These are phyloP conservation scores for Podila verticillata DNA, from an alignment of 192 early-diverging fungal species.

Conservation along the genomic window DNA sequence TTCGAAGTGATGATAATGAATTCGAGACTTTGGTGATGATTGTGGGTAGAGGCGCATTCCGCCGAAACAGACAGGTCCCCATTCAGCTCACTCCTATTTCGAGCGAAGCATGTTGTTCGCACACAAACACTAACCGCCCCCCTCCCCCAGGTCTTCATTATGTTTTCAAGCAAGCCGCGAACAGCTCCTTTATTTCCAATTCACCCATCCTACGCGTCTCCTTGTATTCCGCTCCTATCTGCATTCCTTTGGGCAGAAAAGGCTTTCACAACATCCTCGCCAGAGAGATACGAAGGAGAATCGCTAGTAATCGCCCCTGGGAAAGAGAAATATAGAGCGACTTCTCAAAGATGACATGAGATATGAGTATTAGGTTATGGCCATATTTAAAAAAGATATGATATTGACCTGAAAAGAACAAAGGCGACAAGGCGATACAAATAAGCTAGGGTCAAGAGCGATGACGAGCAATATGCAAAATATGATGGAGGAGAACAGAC, in stretches of 20 bases:
- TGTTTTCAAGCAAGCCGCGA: too few species aligned
- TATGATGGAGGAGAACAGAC: background rate
- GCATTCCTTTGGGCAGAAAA: background rate
- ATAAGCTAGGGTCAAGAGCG: background rate
- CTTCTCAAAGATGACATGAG: background rate
- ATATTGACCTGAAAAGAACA: constrained; percentile 3
- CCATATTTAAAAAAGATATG: background rate
- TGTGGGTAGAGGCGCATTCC: too few species aligned
- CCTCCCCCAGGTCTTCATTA: too few species aligned
- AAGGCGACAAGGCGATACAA: too few species aligned
- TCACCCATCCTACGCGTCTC: background rate
- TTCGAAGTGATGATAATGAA: too few species aligned
- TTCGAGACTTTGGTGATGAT: too few species aligned
- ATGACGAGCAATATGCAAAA: background rate
- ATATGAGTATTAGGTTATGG: background rate
- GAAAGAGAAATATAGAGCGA: background rate
- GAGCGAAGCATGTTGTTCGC: too few species aligned
- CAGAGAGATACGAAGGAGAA: background rate
- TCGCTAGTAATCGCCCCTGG: background rate
- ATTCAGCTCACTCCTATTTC: too few species aligned
- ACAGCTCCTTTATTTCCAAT: background rate
- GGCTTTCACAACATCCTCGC: background rate
- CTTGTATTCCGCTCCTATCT: background rate
- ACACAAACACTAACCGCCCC: background rate
- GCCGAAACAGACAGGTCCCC: too few species aligned